Conservation (phyloP, 352 stramenopile genomes). For the Phytophthora hibernalis region DNA sequence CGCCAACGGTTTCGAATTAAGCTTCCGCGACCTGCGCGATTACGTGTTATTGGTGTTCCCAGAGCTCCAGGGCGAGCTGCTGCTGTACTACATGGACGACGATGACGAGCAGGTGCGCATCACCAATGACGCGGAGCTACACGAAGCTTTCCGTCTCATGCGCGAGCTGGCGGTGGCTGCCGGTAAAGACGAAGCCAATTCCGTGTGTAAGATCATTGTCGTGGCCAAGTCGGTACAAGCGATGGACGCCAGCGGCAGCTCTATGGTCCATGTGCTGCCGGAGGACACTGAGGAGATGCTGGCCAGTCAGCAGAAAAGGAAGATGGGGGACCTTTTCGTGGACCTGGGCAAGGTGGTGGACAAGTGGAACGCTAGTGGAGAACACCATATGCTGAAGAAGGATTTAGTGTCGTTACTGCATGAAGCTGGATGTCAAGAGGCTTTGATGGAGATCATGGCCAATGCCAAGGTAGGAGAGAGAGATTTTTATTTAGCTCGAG, state of each 20-base stretch:
- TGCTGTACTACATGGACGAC: constrained; percentile 87
- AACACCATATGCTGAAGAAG: constrained; percentile 71
- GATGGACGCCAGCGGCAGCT: constrained; percentile 39
- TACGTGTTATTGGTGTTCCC: constrained; percentile 80
- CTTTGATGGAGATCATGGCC: constrained; percentile 76
- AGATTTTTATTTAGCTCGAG: no score
- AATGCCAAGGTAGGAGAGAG: constrained; percentile 46
- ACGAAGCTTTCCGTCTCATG: constrained; percentile 83
- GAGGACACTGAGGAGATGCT: constrained; percentile 53
- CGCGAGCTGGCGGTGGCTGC: constrained; percentile 59
- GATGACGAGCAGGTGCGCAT: constrained; percentile 85
- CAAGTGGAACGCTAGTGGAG: constrained; percentile 65
- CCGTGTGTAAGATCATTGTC: constrained; percentile 80
- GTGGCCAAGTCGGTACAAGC: constrained; percentile 40
- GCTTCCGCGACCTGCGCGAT: constrained; percentile 67
- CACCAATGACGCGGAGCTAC: constrained; percentile 83
- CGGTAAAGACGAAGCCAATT: constrained; percentile 45
- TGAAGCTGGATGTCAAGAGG: constrained; percentile 76
- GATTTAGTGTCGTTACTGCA: constrained; percentile 79
- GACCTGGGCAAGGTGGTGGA: constrained; percentile 81
- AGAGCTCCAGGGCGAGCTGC: constrained; percentile 54
- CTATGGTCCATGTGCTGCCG: constrained; percentile 29
- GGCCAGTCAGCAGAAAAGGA: constrained; percentile 64
- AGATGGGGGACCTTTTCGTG: constrained; percentile 75
- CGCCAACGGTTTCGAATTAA: constrained; percentile 41